A percentile compares a stretch with the other conserved stretches of the same genome.
Conservation (phyloP, 345 rosid genomes). For the Gossypium longicalyx region DNA sequence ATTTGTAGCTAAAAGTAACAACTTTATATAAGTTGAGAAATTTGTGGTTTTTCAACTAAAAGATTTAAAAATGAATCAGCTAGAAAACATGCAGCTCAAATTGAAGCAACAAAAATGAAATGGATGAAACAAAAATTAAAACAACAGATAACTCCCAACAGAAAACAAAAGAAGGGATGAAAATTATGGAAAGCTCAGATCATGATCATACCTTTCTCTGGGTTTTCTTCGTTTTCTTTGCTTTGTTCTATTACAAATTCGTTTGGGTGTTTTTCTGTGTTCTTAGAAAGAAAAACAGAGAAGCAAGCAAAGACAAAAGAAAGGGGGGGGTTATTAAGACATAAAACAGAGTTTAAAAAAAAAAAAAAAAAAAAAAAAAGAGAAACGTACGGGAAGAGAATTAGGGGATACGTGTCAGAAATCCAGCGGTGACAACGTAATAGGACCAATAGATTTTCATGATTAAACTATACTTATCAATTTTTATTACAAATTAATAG, state of each 20-base stretch:
- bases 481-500: background rate
- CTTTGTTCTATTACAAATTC: background rate
- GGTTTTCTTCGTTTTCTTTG: background rate
- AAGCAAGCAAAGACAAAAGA: background rate
- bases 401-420: constrained; percentile 42
- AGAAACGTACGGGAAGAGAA: constrained; percentile 40
- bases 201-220: constrained; percentile 23
- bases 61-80: background rate
- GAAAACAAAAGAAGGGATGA: background rate
- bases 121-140: background rate
- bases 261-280: background rate
- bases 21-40: background rate
- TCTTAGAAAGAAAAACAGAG: background rate
- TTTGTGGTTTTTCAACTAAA: background rate
- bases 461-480: background rate
- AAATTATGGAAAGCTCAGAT: background rate
- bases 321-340: background rate
- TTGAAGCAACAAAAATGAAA: background rate
- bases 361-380: background rate
- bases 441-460: constrained; percentile 14
- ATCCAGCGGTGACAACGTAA: background rate
- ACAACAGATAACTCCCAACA: background rate
- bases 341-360: background rate
- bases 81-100: background rate
- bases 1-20: background rate